Evolutionary conservation across 1,139 yeast species (phyloP).

Genomic region (Yamadazyma taylorii): DNA sequence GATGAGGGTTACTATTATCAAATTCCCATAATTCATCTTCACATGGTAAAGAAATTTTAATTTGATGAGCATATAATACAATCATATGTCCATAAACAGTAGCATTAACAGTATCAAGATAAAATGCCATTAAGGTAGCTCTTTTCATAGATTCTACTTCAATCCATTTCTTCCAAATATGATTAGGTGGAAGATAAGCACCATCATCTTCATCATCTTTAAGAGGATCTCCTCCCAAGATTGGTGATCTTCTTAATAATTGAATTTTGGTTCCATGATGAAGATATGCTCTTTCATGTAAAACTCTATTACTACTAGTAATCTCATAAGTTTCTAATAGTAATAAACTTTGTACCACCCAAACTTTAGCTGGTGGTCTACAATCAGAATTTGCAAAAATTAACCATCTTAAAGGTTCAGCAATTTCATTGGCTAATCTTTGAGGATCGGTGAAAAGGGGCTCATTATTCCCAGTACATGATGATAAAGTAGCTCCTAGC

Average conservation of each 20-base stretch:
- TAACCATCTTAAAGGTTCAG: slow-evolving; percentile 62
- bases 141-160: slow-evolving; percentile 34
- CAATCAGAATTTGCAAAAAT: slow-evolving; percentile 57
- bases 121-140: slow-evolving; percentile 32
- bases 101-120: slow-evolving; percentile 32
- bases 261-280: slow-evolving; percentile 78
- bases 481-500: slow-evolving; percentile 48
- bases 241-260: slow-evolving; percentile 64
- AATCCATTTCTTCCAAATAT: slow-evolving; percentile 32
- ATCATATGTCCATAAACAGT: slow-evolving; percentile 33
- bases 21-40: slow-evolving; percentile 33
- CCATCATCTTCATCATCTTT: slow-evolving; percentile 22
- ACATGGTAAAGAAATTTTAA: slow-evolving; percentile 31
- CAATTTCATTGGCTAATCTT: slow-evolving; percentile 40
- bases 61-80: slow-evolving; percentile 31
- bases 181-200: slow-evolving; percentile 14
- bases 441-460: slow-evolving; percentile 19
- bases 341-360: slow-evolving; percentile 64
- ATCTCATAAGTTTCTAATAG: slow-evolving; percentile 64
- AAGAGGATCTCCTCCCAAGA: slow-evolving; percentile 62
- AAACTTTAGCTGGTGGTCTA: slow-evolving; percentile 53
- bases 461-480: slow-evolving; percentile 19
- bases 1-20: slow-evolving; percentile 15
- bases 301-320: slow-evolving; percentile 37
- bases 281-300: slow-evolving; percentile 70